Conservation (phyloP, 2,329 filamentous ascomycete genomes). For the Cercospora zeina region DNA sequence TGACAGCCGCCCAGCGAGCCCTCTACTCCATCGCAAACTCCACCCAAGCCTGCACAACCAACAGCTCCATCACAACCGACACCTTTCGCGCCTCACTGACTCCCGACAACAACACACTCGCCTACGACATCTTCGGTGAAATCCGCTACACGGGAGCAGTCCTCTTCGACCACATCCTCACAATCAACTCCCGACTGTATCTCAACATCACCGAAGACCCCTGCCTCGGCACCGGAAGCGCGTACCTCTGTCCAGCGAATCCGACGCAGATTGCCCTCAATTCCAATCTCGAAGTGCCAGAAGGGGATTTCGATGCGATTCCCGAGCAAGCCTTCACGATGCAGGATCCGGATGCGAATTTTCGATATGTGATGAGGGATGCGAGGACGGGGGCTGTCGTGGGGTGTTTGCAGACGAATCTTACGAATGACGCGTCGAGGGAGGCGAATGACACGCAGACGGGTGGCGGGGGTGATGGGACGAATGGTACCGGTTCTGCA, state of each 20-base stretch:
- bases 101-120: constrained; percentile 69
- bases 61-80: constrained; percentile 81
- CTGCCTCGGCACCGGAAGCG: background rate
- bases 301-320: background rate
- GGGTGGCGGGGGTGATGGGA: background rate
- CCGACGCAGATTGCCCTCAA: background rate
- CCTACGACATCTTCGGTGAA: constrained; percentile 73
- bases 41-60: constrained; percentile 76
- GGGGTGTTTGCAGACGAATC: constrained; percentile 10
- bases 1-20: constrained; percentile 56
- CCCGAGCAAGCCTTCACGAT: constrained; percentile 6
- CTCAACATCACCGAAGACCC: constrained; percentile 59
- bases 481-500: background rate
- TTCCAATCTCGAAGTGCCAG: background rate
- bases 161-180: constrained; percentile 69
- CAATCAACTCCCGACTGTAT: constrained; percentile 68
- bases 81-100: constrained; percentile 82
- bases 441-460: background rate
- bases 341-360: background rate
- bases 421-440: background rate
- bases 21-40: constrained; percentile 70
- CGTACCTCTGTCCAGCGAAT: constrained; percentile 10
- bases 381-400: background rate
- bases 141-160: constrained; percentile 84
- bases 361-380: constrained; percentile 3